These are phyloP conservation scores for Xylaria scruposa DNA, from an alignment of 495 filamentous ascomycete genomes.

Conservation along the genomic window DNA sequence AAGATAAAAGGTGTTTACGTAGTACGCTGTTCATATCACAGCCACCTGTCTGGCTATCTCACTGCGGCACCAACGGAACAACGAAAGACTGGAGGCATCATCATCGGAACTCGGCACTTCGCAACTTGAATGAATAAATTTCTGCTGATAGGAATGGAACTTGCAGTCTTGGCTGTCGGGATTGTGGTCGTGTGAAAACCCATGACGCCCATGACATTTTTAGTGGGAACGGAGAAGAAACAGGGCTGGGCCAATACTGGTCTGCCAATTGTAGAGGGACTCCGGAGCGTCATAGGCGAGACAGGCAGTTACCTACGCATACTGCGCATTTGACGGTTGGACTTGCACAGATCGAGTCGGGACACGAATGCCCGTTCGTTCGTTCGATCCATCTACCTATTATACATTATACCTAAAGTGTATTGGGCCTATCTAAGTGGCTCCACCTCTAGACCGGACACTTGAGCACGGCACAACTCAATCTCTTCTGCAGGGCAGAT, in stretches of 20 bases:
- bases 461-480: neutral
- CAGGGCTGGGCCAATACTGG: conserved; percentile 2
- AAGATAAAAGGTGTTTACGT: neutral
- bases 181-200: neutral
- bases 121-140: conserved; percentile 3
- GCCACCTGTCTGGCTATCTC: neutral
- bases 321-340: neutral
- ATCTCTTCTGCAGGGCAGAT: neutral
- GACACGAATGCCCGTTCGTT: neutral
- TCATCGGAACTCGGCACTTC: conserved; percentile 18
- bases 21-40: neutral
- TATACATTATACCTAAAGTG: neutral
- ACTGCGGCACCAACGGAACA: neutral
- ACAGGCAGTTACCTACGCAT: neutral
- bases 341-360: conserved; percentile 4
- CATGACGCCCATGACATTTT: neutral
- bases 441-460: neutral
- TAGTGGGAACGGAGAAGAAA: conserved; percentile 12
- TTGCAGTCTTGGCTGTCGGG: conserved; percentile 17
- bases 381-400: neutral
- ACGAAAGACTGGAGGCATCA: neutral
- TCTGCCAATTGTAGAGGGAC: neutral
- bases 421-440: neutral
- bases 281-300: neutral
- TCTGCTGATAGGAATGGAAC: conserved; percentile 5